These are phyloP conservation scores for Chaetomiaceae sp. DNA, from an alignment of 2,329 filamentous ascomycete genomes.

Conservation along the genomic window DNA sequence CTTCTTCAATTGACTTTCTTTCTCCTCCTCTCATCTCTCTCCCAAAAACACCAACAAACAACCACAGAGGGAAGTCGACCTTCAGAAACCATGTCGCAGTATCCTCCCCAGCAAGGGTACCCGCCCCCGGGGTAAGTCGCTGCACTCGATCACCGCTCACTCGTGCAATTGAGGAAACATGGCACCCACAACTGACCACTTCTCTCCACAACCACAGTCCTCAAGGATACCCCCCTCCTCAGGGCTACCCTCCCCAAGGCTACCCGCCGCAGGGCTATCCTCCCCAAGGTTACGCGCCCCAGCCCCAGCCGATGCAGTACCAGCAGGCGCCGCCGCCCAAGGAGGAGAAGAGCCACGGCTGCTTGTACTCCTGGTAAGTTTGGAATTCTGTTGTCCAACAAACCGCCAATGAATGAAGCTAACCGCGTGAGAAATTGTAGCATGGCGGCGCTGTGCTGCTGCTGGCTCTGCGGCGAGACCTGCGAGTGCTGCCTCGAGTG, in stretches of 20 bases:
- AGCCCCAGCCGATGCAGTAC: slow-evolving; percentile 33
- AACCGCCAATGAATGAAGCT: neutral
- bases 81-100: slow-evolving; percentile 12
- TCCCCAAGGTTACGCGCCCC: slow-evolving; percentile 3
- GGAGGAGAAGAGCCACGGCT: slow-evolving; percentile 40
- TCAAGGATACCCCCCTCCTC: slow-evolving; percentile 6
- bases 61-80: no score
- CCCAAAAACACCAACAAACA: neutral
- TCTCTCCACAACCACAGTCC: neutral
- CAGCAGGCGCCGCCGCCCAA: slow-evolving; percentile 33
- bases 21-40: neutral
- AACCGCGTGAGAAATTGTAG: slow-evolving; percentile 21
- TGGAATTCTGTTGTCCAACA: neutral
- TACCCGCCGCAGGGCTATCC: slow-evolving; percentile 12
- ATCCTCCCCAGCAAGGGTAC: slow-evolving; percentile 3
- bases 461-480: slow-evolving; percentile 42
- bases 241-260: slow-evolving; percentile 16
- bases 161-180: neutral
- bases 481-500: slow-evolving; percentile 43
- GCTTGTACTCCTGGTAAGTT: slow-evolving; percentile 37
- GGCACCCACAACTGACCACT: neutral
- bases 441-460: slow-evolving; percentile 41
- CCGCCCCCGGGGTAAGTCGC: slow-evolving; percentile 8
- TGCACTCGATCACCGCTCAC: no score
- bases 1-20: neutral